phyloP scores from a whole-genome alignment of 495 filamentous ascomycete species.

The Talaromyces wortmannii region DNA sequence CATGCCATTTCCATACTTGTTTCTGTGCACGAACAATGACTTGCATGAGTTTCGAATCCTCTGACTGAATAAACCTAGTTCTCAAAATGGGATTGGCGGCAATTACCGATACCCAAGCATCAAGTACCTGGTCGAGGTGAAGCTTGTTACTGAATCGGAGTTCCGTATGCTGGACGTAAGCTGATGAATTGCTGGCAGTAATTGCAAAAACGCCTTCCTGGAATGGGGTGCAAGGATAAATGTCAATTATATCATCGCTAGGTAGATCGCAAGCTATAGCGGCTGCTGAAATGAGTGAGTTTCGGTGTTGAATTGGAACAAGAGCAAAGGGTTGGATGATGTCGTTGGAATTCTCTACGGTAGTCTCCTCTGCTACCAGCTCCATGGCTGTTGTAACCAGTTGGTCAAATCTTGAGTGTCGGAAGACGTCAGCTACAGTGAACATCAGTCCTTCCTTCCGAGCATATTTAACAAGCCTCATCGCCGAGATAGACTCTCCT shows the following conservation, averaged over 20 bases:
- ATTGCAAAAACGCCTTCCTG: conserved; percentile 47
- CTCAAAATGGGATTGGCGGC: conserved; percentile 22
- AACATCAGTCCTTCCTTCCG: neutral
- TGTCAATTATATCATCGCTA: conserved; percentile 3
- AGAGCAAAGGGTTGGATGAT: neutral
- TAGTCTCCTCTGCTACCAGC: neutral
- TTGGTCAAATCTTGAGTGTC: conserved; percentile 18
- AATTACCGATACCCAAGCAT: conserved; percentile 36
- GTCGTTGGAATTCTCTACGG: neutral
- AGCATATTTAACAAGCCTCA: conserved; percentile 6
- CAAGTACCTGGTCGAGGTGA: conserved; percentile 34
- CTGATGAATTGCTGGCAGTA: conserved; percentile 27
- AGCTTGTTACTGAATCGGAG: conserved; percentile 24
- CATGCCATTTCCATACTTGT: conserved; percentile 28
- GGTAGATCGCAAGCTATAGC: neutral
- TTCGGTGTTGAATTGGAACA: neutral
- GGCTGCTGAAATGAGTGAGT: neutral
- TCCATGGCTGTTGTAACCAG: conserved; percentile 15
- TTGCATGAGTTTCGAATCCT: conserved; percentile 35
- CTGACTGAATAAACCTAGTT: conserved; percentile 33
- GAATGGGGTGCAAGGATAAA: conserved; percentile 46
- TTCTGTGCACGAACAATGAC: conserved; percentile 39
- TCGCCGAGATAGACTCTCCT: conserved; percentile 15
- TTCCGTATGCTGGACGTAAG: conserved; percentile 29
- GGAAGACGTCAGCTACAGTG: conserved; percentile 10